Evolutionary conservation across 768 basidiomycete genomes (phyloP), one percentile per base, ranked within the genome.

Genomic region (Pholiota molesta): DNA sequence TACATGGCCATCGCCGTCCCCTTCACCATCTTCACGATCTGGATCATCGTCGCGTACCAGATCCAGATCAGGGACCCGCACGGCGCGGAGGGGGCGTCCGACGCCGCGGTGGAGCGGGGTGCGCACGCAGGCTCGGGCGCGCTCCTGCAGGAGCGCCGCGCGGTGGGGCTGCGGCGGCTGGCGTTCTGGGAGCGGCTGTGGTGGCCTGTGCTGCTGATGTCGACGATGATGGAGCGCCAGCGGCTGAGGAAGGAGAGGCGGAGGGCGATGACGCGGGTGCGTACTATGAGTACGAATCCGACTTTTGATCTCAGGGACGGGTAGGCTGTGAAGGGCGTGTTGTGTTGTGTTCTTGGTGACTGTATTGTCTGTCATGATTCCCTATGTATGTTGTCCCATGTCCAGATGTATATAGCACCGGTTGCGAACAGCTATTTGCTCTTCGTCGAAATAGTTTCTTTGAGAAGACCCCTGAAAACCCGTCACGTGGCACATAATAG

Each of bases 31-130:
- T 47, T 82, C n/a, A 80, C 82, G 0, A 60, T 76, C 3, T 86
- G 83, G 80, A 60, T 78, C 13, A 77, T 82, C 28, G 66, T 83
- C n/a, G 79, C 82, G 17, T 74, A 82, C 39, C 84, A 84, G 61
- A 67, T 73, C 31, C 61, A 69, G 26, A 65, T 71, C 37, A 65
- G 61, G n/a, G 64, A 63, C 19, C 65, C 66, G 14, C 53, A 37
- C 3, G 7, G 4, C 9, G 54, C 47, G 0, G 53, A 60, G 28
- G 63, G 13, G 10, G n/a, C n/a, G 39, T n/a, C n/a, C 9, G 28
- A 44, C 10, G 63, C 58, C 13, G 47, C 29, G 17, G 31, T 39
- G 14, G 42, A 55, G 2, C 8, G n/a, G 14, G 45, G 35, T 4
- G 13, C 35, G 13, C 1, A 37, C 14, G 6, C 52, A 9, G 52